Evolutionary conservation across 805 yeast genomes (phyloP), one percentile per base, ranked within the genome.

Genomic region (Candida koratica): DNA sequence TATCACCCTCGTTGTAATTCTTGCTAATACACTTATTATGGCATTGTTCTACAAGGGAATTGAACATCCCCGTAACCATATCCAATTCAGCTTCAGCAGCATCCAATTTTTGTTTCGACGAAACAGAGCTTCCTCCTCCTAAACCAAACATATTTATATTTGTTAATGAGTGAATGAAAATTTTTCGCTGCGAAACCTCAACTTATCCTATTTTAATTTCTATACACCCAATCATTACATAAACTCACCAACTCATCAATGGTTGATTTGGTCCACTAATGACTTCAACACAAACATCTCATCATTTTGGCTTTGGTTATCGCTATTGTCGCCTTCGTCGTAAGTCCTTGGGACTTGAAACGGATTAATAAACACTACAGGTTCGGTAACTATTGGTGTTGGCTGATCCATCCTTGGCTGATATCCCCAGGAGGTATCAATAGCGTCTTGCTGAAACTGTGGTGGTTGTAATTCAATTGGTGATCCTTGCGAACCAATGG

Each of bases 1-100:
- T 69, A 16, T 80, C 88, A 38, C 87, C 82, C 36, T 85, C 89
- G 35, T 61, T 51, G 67, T 88, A 89, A 35, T 67, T 51, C 45
- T 67, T 69, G 55, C 52, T 72, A 57, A 88, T 83, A 69, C 97
- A 89, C 67, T 89, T 89, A 49, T 67, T 61, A 63, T 89, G 93
- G 60, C 97, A 89, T 49, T 86, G 82, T 53, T 82, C 89, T 16
- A 88, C 94, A 53, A 89, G 71, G 53, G 81, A 75, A 77, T 90
- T 90, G 78, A 90, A 90, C 97, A 90, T 88, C 51, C 93, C 96
- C 25, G 97, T 89, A 51, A 90, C 96, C 80, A 93, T 83, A 61
- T 90, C 98, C 48, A 90, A 75, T 64, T 90, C 98, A 39, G 96
- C 85, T 67, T 90, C 97, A 35, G 98, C 98, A 48, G 95, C 95